These are phyloP conservation scores for Botryotinia narcissicola DNA, from an alignment of 2,329 filamentous ascomycete species.

Conservation along the genomic window DNA sequence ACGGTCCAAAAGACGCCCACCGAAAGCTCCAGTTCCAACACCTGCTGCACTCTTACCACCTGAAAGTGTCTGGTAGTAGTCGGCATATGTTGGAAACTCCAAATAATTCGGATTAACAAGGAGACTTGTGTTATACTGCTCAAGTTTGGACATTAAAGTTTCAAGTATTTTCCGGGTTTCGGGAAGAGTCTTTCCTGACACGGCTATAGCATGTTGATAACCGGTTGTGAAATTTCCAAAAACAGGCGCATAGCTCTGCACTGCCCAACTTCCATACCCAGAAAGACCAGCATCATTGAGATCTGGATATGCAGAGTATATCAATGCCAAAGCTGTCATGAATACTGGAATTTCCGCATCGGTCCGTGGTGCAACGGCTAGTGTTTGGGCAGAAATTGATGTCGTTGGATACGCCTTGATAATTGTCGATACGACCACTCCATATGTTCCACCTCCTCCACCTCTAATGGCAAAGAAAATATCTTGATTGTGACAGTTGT, in stretches of 20 bases:
- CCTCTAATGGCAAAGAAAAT: slow-evolving; percentile 41
- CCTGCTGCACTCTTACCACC: slow-evolving; percentile 28
- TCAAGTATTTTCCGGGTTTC: slow-evolving; percentile 29
- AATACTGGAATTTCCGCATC: slow-evolving; percentile 33
- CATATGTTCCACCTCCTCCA: slow-evolving; percentile 39
- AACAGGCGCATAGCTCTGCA: slow-evolving; percentile 30
- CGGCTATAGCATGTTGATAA: slow-evolving; percentile 37
- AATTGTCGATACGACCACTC: slow-evolving; percentile 42
- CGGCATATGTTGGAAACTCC: slow-evolving; percentile 31
- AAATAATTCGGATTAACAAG: slow-evolving; percentile 25
- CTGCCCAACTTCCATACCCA: slow-evolving; percentile 35
- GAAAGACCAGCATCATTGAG: slow-evolving; percentile 38
- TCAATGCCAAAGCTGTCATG: slow-evolving; percentile 34
- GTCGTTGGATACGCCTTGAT: slow-evolving; percentile 44
- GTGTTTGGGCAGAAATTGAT: slow-evolving; percentile 30
- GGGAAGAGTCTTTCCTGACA: slow-evolving; percentile 32
- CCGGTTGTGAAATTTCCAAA: slow-evolving; percentile 34
- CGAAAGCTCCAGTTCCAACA: slow-evolving; percentile 27
- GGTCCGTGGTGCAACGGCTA: slow-evolving; percentile 31
- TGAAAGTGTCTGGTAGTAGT: slow-evolving; percentile 37
- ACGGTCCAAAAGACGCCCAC: slow-evolving; percentile 36
- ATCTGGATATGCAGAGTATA: slow-evolving; percentile 38
- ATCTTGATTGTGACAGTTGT: slow-evolving; percentile 30
- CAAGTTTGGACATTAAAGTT: slow-evolving; percentile 11
- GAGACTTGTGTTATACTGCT: slow-evolving; percentile 11